phyloP scores from a whole-genome alignment of 345 rosid genomes.

The Eucalyptus curtisii region DNA sequence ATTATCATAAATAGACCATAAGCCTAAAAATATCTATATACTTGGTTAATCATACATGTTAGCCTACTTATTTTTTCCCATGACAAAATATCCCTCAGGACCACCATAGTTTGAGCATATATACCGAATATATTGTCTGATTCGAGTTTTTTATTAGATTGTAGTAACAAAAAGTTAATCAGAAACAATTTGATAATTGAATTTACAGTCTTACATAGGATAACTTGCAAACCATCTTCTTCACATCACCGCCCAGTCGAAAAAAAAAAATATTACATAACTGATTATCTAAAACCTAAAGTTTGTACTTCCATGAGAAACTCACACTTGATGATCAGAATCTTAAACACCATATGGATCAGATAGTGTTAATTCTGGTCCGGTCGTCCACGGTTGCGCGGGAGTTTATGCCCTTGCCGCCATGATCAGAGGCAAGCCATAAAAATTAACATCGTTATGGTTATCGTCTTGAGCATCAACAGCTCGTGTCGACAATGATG shows the following conservation, averaged over 20 bases:
- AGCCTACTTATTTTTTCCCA: neutral
- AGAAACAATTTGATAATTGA: neutral
- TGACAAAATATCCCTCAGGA: neutral
- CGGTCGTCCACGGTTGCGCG: neutral
- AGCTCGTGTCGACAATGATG: neutral
- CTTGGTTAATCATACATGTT: neutral
- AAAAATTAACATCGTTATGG: neutral
- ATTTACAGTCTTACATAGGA: neutral
- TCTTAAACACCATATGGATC: neutral
- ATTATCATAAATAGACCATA: neutral
- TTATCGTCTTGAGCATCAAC: neutral
- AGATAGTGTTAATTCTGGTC: neutral
- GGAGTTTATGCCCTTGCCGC: neutral
- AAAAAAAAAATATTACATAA: neutral
- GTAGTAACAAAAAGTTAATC: neutral
- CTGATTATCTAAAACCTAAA: neutral
- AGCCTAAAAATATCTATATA: neutral
- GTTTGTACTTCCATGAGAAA: neutral
- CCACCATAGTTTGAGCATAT: neutral
- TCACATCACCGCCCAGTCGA: neutral
- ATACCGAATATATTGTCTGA: neutral
- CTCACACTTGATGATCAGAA: neutral
- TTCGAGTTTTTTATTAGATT: neutral
- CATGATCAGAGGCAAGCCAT: neutral
- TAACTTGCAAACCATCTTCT: neutral